phyloP scores from a whole-genome alignment of 2,329 filamentous ascomycete genomes.

The Phaeomoniella chlamydospora region DNA sequence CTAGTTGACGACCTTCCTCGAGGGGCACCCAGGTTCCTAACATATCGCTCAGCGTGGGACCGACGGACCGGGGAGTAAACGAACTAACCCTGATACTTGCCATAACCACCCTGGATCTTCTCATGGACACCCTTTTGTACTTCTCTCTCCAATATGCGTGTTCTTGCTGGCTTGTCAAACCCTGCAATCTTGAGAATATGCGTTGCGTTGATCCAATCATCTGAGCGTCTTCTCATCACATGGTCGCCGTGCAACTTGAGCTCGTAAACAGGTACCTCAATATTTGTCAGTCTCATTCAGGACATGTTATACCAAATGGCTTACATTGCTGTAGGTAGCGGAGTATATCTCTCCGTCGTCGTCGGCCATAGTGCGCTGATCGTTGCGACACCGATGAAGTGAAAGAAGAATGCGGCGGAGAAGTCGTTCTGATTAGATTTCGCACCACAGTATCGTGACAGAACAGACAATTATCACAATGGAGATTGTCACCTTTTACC shows the following conservation, averaged over 20 bases:
- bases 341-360: constrained; percentile 40
- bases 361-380: constrained; percentile 12
- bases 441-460: too few relatives aligned
- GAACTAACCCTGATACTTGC: constrained; percentile 79
- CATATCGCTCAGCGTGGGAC: not conserved
- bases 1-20: constrained; percentile 63
- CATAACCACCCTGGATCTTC: constrained; percentile 96
- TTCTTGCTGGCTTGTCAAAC: constrained; percentile 92
- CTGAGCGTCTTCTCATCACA: constrained; percentile 86
- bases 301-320: constrained; percentile 8
- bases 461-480: too few relatives aligned
- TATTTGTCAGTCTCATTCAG: too few relatives aligned
- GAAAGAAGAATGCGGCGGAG: too few relatives aligned
- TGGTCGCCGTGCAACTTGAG: constrained; percentile 77
- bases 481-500: too few relatives aligned
- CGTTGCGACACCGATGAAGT: too few relatives aligned
- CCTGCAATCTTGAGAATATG: constrained; percentile 95
- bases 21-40: constrained; percentile 92
- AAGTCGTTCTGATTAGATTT: too few relatives aligned
- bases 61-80: constrained; percentile 4
- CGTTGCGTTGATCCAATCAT: constrained; percentile 99
- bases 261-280: constrained; percentile 84
- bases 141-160: constrained; percentile 86
- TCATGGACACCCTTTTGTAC: constrained; percentile 94
- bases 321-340: constrained; percentile 50